Evolutionary conservation across 805 yeast species (phyloP), one percentile per base, ranked within the genome.

Genomic region (Candida hungchunana): DNA sequence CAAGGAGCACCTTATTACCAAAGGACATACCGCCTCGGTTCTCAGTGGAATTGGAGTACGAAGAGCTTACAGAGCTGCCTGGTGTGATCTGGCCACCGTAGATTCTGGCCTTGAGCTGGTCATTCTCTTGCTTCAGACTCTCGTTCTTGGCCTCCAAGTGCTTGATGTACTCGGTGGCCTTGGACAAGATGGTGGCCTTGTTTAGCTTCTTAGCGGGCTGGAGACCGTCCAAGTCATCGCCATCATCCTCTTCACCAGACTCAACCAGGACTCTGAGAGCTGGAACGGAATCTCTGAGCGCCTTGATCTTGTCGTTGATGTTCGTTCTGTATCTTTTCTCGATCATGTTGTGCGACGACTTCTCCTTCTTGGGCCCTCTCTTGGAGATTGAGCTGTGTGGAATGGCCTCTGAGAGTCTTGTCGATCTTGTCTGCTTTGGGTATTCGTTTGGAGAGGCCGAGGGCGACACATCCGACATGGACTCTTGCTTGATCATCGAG

Each of bases 151-250:
- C 57, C 46, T 83, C 88, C 56, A 83, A 65, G 57, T 82, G 89
- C 46, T 72, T 75, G 44, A 83, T 82, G 51, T 83, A 83, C 55
- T 83, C 93, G 4, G 83, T 77, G 1, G 90, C 85, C 50, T 83
- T 83, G 18, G 82, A 66, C 41, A 83, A 63, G 31, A 83, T 82
- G 12, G 84, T 77, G 3, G 90, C 93, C 54, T 83, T 83, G 58
- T 82, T 83, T 43, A 83, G 63, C 48, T 83, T 83, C 43, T 75
- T 70, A 4, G 94, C 90, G 0, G 90, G 89, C 31, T 75, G 73
- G 39, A 83, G 64, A 3, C 90, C 90, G 55, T 83, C 90, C 49
- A 83, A 61, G 43, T 77, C 67, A 28, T 67, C 82, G 45, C 79
- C 79, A 43, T 77, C 72, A 37, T 64, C n/a, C n/a, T n/a, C n/a